phyloP scores from a whole-genome alignment of 169 alveolate genomes.

The Eimeria tenella region DNA sequence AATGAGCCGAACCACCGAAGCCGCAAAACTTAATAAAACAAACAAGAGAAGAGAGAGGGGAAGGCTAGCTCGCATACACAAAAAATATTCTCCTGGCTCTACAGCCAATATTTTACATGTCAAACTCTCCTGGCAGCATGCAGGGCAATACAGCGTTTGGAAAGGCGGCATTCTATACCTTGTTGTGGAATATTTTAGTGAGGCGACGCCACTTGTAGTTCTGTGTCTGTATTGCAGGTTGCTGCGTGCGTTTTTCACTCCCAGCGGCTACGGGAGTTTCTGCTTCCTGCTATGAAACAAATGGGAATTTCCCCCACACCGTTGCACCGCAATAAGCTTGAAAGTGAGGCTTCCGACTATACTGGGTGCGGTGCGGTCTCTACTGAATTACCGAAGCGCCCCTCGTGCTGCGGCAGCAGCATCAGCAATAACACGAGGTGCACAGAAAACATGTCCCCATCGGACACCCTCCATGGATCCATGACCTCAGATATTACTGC shows the following conservation, averaged over 20 bases:
- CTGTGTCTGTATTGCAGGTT: not conserved
- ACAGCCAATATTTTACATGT: too few relatives aligned
- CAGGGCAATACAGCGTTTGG: too few relatives aligned
- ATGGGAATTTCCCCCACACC: not conserved
- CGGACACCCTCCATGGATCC: not conserved
- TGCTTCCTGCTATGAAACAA: slow-evolving; percentile 24
- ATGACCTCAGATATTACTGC: not conserved
- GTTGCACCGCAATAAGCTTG: not conserved
- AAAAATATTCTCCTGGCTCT: too few relatives aligned
- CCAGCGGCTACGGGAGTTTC: not conserved
- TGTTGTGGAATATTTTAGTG: too few relatives aligned
- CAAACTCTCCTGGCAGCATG: too few relatives aligned
- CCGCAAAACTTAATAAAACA: not conserved
- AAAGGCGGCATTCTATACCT: too few relatives aligned
- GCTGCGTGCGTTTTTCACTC: slow-evolving; percentile 51
- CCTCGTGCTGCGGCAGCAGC: slow-evolving; percentile 43
- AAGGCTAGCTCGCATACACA: too few relatives aligned
- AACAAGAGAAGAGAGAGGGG: not conserved
- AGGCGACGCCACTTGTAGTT: too few relatives aligned
- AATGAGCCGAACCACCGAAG: too few relatives aligned
- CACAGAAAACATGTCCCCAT: not conserved
- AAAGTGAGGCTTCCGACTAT: not conserved
- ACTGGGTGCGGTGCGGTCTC: not conserved
- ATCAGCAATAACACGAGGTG: slow-evolving; percentile 31
- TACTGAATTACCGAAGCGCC: not conserved